These are phyloP conservation scores for Amanita molliuscula DNA, from an alignment of 768 basidiomycete species.

Conservation along the genomic window DNA sequence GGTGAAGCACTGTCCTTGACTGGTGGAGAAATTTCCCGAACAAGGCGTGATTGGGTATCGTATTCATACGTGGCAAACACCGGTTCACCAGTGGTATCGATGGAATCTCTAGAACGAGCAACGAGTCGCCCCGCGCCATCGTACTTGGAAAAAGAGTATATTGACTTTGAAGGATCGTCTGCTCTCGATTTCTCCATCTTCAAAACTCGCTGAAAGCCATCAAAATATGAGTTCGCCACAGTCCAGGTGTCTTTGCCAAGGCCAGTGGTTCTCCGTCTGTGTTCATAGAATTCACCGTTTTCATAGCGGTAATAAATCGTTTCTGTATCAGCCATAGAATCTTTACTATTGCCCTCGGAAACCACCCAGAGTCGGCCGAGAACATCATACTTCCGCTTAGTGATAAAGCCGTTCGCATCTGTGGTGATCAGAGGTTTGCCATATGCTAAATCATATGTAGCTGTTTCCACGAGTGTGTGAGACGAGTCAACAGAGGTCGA, in stretches of 20 bases:
- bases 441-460: background rate
- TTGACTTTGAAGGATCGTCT: background rate
- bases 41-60: background rate
- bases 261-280: background rate
- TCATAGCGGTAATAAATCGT: background rate
- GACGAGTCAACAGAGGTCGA: background rate
- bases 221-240: background rate
- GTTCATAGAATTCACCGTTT: background rate
- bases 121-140: background rate
- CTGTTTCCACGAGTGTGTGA: background rate
- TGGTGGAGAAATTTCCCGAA: too few relatives aligned
- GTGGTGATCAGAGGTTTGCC: background rate
- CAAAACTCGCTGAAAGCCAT: background rate
- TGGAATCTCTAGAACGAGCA: background rate
- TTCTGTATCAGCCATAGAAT: background rate
- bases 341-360: background rate
- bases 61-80: background rate
- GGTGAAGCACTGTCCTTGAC: background rate
- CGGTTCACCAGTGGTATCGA: background rate
- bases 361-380: background rate
- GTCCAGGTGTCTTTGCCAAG: background rate
- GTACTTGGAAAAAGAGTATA: background rate
- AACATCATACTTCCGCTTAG: background rate
- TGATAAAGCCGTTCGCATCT: background rate
- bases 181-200: background rate